Conservation (phyloP, 306 rosid genomes). For the Begonia loranthoides region DNA sequence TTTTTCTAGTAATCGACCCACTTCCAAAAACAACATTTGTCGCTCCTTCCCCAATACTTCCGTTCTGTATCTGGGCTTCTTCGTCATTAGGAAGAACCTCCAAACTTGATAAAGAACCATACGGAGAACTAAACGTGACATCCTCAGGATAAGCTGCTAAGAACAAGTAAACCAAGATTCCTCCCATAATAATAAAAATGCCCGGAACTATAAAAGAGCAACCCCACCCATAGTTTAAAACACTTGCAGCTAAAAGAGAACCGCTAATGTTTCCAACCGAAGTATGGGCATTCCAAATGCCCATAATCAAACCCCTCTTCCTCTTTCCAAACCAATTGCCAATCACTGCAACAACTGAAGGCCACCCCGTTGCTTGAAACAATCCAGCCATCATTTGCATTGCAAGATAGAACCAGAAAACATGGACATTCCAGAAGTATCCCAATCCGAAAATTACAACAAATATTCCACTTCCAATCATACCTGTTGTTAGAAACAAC, state of each 20-base stretch:
- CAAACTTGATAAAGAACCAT: conserved; percentile 16
- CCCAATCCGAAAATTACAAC: conserved; percentile 67
- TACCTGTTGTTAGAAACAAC: conserved; percentile 41
- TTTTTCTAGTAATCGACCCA: conserved; percentile 23
- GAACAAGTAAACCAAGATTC: conserved; percentile 42
- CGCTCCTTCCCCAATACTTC: conserved; percentile 5
- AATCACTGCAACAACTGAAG: conserved; percentile 74
- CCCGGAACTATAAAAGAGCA: conserved; percentile 64
- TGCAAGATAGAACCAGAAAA: conserved; percentile 37
- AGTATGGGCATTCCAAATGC: conserved; percentile 78
- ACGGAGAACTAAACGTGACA: conserved; percentile 22
- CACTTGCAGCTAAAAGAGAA: conserved; percentile 64
- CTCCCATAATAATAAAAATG: conserved; percentile 36
- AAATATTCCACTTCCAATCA: conserved; percentile 70
- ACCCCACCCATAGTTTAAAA: conserved; percentile 79
- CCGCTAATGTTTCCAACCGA: conserved; percentile 75
- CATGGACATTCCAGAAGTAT: conserved; percentile 45
- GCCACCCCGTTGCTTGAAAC: conserved; percentile 89
- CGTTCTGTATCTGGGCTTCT: conserved; percentile 23
- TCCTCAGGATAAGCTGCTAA: conserved; percentile 69
- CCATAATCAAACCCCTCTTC: conserved; percentile 73
- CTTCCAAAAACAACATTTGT: not conserved
- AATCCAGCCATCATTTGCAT: conserved; percentile 75
- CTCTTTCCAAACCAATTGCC: conserved; percentile 85
- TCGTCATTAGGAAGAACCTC: conserved; percentile 14